Percentiles rank a stretch among this genome's conserved stretches.
phyloP scores from a whole-genome alignment of 208 protist species.

The Leishmania mexicana region DNA sequence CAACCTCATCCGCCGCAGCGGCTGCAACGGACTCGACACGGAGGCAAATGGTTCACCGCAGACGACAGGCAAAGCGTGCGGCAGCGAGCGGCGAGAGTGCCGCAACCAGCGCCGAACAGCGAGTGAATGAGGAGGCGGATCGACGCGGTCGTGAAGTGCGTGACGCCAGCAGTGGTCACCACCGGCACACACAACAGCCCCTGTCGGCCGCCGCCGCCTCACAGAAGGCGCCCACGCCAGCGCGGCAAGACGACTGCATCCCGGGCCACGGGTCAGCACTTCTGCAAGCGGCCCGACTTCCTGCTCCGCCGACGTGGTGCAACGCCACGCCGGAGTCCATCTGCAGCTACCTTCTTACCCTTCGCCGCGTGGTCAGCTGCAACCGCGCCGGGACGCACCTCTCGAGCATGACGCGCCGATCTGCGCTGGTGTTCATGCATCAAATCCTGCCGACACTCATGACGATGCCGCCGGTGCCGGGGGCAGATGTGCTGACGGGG shows the following conservation, averaged over 20 bases:
- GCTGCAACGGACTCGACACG: background rate
- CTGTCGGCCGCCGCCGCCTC: background rate
- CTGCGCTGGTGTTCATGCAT: background rate
- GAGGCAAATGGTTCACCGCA: background rate
- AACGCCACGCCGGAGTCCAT: constrained; percentile 6
- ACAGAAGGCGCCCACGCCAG: background rate
- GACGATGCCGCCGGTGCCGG: constrained; percentile 2
- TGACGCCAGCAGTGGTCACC: background rate
- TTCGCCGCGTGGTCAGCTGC: background rate
- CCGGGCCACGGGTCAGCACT: no score
- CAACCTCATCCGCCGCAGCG: background rate
- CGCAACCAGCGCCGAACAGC: background rate
- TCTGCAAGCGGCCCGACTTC: background rate
- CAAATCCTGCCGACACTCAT: constrained; percentile 4
- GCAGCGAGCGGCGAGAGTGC: background rate
- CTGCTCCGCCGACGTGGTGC: background rate
- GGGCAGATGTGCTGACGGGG: background rate
- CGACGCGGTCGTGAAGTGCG: background rate
- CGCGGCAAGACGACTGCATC: background rate
- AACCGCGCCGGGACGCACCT: background rate
- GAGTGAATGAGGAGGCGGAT: background rate
- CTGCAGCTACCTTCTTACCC: constrained; percentile 9
- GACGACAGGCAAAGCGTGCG: constrained; percentile 2
- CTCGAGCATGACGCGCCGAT: background rate
- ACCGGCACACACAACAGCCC: background rate